Conservation (phyloP, 495 filamentous ascomycete genomes). For the Aspergillus panamensis region DNA sequence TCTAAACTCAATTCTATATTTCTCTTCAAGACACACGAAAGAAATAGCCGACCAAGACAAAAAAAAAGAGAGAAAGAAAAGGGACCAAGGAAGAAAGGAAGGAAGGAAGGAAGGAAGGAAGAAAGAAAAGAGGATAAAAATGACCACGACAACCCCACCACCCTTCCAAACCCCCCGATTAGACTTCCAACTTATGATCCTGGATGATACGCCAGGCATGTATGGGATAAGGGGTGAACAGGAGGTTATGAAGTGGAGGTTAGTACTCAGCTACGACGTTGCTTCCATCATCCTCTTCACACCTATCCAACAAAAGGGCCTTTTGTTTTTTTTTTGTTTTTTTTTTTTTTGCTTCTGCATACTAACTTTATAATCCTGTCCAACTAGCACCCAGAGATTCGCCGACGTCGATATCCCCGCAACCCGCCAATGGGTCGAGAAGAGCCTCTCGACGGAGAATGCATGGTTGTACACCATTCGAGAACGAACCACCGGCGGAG, state of each 20-base stretch:
- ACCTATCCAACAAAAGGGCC: too few species aligned
- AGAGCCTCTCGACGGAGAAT: neutral
- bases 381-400: neutral
- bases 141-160: neutral
- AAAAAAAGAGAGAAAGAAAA: neutral
- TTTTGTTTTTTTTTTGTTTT: neutral
- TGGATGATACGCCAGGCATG: slow-evolving; percentile 8
- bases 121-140: neutral
- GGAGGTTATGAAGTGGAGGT: slow-evolving; percentile 21
- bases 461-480: neutral
- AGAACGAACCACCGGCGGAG: neutral
- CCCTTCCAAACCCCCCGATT: slow-evolving; percentile 16
- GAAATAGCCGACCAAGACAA: too few species aligned
- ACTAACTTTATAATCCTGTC: too few species aligned
- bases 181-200: slow-evolving; percentile 4
- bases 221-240: slow-evolving; percentile 5
- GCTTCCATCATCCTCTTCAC: too few species aligned
- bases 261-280: too few species aligned
- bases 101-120: neutral
- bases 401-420: slow-evolving; percentile 5
- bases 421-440: slow-evolving; percentile 8
- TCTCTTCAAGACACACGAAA: too few species aligned
- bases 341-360: neutral
- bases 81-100: neutral
- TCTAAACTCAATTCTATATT: too few species aligned